These are phyloP conservation scores for Boechera divaricarpa DNA, from an alignment of 345 rosid species.

Conservation along the genomic window DNA sequence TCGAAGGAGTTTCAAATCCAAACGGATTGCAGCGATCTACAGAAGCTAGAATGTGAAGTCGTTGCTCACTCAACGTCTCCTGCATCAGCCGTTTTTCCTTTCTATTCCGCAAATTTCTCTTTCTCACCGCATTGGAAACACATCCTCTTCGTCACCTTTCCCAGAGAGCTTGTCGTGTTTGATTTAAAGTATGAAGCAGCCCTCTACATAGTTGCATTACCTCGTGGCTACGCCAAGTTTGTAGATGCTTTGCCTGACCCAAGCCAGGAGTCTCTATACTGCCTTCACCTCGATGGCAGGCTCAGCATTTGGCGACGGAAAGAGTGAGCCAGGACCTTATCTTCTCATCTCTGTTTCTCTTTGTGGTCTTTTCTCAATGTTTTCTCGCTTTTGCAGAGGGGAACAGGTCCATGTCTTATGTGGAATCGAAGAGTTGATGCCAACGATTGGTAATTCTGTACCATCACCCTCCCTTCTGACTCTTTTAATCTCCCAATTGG, in stretches of 20 bases:
- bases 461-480: conserved; percentile 74
- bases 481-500: conserved; percentile 61
- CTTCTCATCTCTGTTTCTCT: not conserved
- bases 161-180: conserved; percentile 78
- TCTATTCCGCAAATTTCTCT: conserved; percentile 59
- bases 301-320: conserved; percentile 85
- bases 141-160: conserved; percentile 66
- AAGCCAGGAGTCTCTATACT: conserved; percentile 63
- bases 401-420: conserved; percentile 76
- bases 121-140: conserved; percentile 84
- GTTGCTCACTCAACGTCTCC: conserved; percentile 49
- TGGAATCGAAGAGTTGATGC: conserved; percentile 81
- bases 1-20: conserved; percentile 56
- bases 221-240: conserved; percentile 79
- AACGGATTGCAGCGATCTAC: conserved; percentile 64
- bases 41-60: conserved; percentile 66
- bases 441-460: conserved; percentile 67
- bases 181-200: conserved; percentile 75
- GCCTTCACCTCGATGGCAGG: conserved; percentile 82
- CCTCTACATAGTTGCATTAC: conserved; percentile 63
- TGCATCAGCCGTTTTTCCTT: conserved; percentile 65
- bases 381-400: conserved; percentile 50
- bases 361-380: not conserved
- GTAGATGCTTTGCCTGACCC: conserved; percentile 81
- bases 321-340: conserved; percentile 53